Conservation (phyloP, 2,329 filamentous ascomycete genomes). For the Geoglossum cookeanum region DNA sequence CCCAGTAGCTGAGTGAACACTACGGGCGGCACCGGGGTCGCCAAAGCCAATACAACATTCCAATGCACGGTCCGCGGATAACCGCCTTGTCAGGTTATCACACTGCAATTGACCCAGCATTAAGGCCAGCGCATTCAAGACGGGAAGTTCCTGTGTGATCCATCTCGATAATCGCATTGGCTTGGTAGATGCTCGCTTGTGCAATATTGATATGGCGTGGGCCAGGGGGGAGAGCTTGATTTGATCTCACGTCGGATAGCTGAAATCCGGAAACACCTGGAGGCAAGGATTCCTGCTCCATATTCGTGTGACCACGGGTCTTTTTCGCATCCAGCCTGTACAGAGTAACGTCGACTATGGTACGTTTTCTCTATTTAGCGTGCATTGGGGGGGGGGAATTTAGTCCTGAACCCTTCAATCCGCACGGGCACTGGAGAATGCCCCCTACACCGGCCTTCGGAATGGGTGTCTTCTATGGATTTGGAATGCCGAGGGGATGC, state of each 20-base stretch:
- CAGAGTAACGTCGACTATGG: conserved; percentile 35
- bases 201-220: not conserved
- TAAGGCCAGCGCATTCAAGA: conserved; percentile 28
- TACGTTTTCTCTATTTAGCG: conserved; percentile 40
- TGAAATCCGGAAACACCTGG: conserved; percentile 36
- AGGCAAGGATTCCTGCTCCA: conserved; percentile 31
- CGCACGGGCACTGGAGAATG: conserved; percentile 43
- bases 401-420: conserved; percentile 38
- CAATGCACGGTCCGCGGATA: conserved; percentile 29
- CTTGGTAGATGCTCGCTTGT: not conserved
- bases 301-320: not conserved
- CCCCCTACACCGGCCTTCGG: conserved; percentile 29
- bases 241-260: conserved; percentile 24
- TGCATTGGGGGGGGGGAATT: conserved; percentile 33
- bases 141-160: conserved; percentile 37
- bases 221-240: no score
- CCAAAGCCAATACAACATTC: conserved; percentile 24
- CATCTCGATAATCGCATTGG: conserved; percentile 35
- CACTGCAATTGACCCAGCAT: conserved; percentile 33
- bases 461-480: conserved; percentile 40
- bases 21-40: not conserved
- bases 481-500: conserved; percentile 29
- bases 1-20: not conserved
- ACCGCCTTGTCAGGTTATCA: conserved; percentile 36
- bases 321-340: not conserved